phyloP scores from a whole-genome alignment of 129 eudicot genomes.

The Erigeron canadensis region DNA sequence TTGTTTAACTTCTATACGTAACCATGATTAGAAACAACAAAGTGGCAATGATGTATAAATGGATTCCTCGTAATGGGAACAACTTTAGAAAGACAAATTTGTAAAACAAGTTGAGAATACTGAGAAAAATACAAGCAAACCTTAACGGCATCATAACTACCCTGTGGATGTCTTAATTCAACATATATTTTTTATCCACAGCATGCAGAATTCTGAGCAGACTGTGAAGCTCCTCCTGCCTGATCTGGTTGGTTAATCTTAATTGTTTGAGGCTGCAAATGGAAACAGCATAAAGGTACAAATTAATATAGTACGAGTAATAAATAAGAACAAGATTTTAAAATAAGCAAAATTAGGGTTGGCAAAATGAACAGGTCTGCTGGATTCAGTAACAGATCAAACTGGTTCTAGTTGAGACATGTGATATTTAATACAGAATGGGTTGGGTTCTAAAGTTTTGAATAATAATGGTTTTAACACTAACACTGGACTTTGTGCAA shows the following conservation, averaged over 20 bases:
- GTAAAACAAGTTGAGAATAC: constrained; percentile 6
- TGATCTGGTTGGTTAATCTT: constrained; percentile 64
- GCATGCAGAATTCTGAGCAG: constrained; percentile 61
- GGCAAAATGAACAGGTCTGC: too few species aligned
- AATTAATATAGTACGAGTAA: too few species aligned
- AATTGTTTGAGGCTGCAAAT: constrained; percentile 65
- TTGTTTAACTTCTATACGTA: constrained; percentile 12
- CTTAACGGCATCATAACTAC: constrained; percentile 27
- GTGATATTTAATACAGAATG: too few species aligned
- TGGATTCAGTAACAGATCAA: too few species aligned
- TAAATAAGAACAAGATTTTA: background rate
- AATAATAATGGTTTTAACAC: too few species aligned
- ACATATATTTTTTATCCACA: constrained; percentile 39
- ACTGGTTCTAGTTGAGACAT: too few species aligned
- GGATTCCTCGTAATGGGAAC: constrained; percentile 29
- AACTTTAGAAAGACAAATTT: constrained; percentile 33
- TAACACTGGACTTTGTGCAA: too few species aligned
- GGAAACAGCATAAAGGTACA: background rate
- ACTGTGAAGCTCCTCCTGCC: constrained; percentile 58
- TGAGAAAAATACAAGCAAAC: constrained; percentile 35
- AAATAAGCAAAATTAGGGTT: background rate
- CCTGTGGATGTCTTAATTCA: constrained; percentile 21
- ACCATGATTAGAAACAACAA: constrained; percentile 19
- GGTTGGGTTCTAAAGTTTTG: too few species aligned
- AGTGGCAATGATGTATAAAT: constrained; percentile 28